Conservation (phyloP, 2,329 filamentous ascomycete species). For the Fusarium pseudocircinatum region DNA sequence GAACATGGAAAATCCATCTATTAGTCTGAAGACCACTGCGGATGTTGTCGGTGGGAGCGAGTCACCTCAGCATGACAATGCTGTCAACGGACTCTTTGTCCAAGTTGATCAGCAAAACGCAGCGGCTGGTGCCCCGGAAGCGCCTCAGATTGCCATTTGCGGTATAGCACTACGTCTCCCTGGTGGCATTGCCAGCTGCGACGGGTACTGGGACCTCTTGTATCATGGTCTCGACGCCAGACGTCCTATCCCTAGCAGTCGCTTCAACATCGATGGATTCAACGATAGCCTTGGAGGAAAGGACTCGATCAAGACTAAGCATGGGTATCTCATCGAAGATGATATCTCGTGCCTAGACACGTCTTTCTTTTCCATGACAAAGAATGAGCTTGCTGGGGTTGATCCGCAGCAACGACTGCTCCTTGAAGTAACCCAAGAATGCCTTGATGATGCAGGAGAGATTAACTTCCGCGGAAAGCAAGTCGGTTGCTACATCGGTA, state of each 20-base stretch:
- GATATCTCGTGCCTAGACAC: constrained; percentile 2
- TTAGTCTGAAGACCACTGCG: no score
- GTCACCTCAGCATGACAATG: no score
- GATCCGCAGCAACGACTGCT: constrained; percentile 13
- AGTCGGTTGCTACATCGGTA: constrained; percentile 4
- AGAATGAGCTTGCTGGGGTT: neutral
- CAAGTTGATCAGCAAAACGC: no score
- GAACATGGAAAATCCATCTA: no score
- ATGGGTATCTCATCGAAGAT: constrained; percentile 4
- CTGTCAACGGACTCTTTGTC: no score
- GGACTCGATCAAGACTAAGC: neutral
- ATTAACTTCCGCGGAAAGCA: neutral
- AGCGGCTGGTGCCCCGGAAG: no score
- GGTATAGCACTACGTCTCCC: constrained; percentile 10
- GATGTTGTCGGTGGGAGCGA: no score
- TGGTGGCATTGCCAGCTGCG: neutral
- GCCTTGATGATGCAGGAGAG: constrained; percentile 2
- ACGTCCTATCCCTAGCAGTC: neutral
- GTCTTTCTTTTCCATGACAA: neutral
- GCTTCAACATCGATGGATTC: constrained; percentile 6
- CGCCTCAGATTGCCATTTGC: neutral
- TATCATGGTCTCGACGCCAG: neutral
- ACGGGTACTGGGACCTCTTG: neutral
- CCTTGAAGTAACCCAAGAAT: neutral
- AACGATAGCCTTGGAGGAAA: neutral